Percentiles rank a stretch among this genome's conserved stretches.
These are phyloP conservation scores for Irpex rosettiformis DNA, from an alignment of 1,284 basidiomycete species.

Conservation along the genomic window DNA sequence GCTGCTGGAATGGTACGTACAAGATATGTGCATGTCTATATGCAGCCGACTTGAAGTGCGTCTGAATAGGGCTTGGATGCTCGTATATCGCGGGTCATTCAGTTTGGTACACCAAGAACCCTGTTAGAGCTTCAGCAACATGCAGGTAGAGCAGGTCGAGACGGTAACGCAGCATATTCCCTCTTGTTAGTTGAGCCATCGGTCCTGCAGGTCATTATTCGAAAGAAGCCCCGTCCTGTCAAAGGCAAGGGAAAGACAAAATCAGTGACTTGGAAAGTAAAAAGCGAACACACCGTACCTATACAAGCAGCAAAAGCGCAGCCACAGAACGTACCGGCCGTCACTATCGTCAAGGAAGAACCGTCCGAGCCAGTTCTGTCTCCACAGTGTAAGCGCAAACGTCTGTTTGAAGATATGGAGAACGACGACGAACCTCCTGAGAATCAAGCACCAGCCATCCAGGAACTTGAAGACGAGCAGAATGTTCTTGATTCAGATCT, in stretches of 20 bases:
- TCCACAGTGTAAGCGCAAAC: background rate
- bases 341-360: background rate
- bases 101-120: conserved; percentile 12
- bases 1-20: conserved; percentile 9
- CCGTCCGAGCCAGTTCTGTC: background rate
- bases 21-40: background rate
- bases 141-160: conserved; percentile 14
- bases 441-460: background rate
- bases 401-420: background rate
- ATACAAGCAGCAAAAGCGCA: background rate
- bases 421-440: background rate
- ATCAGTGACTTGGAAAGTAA: too few species aligned
- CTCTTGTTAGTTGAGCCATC: conserved; percentile 17
- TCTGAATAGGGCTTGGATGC: conserved; percentile 14
- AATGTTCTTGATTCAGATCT: background rate
- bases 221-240: background rate
- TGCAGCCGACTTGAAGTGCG: background rate
- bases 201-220: conserved; percentile 1
- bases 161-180: conserved; percentile 7
- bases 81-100: conserved; percentile 14
- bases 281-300: too few species aligned
- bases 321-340: background rate
- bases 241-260: conserved; percentile 4
- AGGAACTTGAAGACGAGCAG: background rate
- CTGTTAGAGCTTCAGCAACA: conserved; percentile 16